phyloP scores from a whole-genome alignment of 2,329 filamentous ascomycete genomes.

The Alternaria tenuissima region DNA sequence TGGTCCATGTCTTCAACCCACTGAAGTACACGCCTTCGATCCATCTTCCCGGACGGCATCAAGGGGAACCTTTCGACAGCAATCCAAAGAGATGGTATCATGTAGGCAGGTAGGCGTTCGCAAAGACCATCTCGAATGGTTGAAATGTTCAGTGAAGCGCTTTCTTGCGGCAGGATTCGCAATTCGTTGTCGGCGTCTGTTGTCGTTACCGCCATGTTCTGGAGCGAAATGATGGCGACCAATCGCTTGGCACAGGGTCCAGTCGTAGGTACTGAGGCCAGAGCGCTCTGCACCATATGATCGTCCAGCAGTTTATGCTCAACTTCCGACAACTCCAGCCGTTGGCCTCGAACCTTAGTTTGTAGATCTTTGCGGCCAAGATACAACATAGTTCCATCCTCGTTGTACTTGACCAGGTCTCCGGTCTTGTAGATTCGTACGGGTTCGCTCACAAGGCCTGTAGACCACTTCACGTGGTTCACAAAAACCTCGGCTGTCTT shows the following conservation, averaged over 20 bases:
- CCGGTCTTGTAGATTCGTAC: slow-evolving; percentile 48
- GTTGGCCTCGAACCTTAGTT: slow-evolving; percentile 54
- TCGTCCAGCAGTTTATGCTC: slow-evolving; percentile 54
- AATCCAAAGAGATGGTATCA: slow-evolving; percentile 46
- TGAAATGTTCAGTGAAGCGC: slow-evolving; percentile 31
- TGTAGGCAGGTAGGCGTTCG: slow-evolving; percentile 44
- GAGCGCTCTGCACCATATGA: slow-evolving; percentile 35
- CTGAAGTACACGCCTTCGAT: slow-evolving; percentile 38
- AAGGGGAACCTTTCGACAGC: slow-evolving; percentile 40
- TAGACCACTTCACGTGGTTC: slow-evolving; percentile 31
- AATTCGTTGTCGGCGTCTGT: slow-evolving; percentile 8
- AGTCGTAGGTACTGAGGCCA: slow-evolving; percentile 38
- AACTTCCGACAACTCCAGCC: slow-evolving; percentile 57
- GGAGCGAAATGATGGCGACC: slow-evolving; percentile 39
- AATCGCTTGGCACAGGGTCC: slow-evolving; percentile 46
- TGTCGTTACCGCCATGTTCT: slow-evolving; percentile 18
- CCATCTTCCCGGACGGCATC: slow-evolving; percentile 45
- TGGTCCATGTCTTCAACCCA: slow-evolving; percentile 44
- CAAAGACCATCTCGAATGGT: slow-evolving; percentile 39
- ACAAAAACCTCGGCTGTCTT: slow-evolving; percentile 42
- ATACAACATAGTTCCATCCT: slow-evolving; percentile 46
- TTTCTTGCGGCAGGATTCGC: slow-evolving; percentile 32
- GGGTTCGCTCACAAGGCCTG: slow-evolving; percentile 4
- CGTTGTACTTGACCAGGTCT: slow-evolving; percentile 48
- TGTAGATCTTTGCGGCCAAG: slow-evolving; percentile 46